Conservation (phyloP, 1,284 basidiomycete genomes). For the Thecaphora thlaspeos region DNA sequence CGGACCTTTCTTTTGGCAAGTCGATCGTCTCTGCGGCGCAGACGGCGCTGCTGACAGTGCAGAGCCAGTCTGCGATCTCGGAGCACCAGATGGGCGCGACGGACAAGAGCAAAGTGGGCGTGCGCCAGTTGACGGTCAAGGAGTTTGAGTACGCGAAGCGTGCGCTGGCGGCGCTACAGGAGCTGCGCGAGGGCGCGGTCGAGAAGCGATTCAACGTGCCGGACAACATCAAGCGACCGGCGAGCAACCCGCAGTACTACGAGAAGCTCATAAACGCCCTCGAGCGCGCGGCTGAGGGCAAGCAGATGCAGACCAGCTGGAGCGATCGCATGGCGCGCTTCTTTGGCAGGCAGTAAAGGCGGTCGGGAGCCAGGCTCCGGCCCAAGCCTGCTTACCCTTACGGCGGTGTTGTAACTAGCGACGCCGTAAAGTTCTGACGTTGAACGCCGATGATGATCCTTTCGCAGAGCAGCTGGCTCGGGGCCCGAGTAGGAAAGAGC, state of each 20-base stretch:
- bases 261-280: slow-evolving; percentile 33
- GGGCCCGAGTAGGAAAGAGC: no score
- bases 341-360: no score
- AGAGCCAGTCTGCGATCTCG: slow-evolving; percentile 17
- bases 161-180: slow-evolving; percentile 24
- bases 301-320: slow-evolving; percentile 4
- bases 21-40: slow-evolving; percentile 39
- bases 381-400: no score
- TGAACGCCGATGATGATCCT: no score
- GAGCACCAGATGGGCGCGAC: slow-evolving; percentile 16
- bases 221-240: slow-evolving; percentile 35
- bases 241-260: slow-evolving; percentile 45
- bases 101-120: slow-evolving; percentile 6
- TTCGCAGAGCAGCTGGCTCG: no score
- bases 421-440: no score
- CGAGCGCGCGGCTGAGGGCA: slow-evolving; percentile 30
- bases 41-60: slow-evolving; percentile 15
- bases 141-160: slow-evolving; percentile 31
- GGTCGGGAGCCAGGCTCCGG: no score
- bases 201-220: slow-evolving; percentile 32
- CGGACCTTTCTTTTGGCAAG: slow-evolving; percentile 46
- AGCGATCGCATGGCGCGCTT: no score
- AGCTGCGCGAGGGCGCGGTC: slow-evolving; percentile 35
- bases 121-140: slow-evolving; percentile 9
- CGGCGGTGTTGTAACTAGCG: no score